Base-by-base conservation (phyloP, 352 stramenopile species). In the Globisporangium carolinianum region DNA sequence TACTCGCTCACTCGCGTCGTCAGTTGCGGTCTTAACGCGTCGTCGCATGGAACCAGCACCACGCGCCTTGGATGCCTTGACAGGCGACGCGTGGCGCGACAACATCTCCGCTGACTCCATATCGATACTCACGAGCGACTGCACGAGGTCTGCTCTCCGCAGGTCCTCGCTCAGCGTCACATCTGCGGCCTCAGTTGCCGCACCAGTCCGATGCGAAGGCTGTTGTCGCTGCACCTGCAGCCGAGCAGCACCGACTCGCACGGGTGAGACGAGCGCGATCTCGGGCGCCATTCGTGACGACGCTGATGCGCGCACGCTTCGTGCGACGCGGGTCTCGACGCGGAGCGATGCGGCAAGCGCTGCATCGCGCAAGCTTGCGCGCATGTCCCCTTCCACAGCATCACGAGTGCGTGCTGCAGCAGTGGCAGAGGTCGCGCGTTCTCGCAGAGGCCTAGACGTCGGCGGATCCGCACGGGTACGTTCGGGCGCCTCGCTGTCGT, bases 51-150 rank as follows among this genome's bases (percentile, higher is more conserved):
- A 0, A 0, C 9, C 41, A 45, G 41, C 41, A 14, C 6, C 24
- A 24, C 24, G 24, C 24, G 24, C 24, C 24, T 24, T 24, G 24
- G 8, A 12, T 1, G 41, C 14, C 41, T 45, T 45, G 41, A 15
- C 4, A 12, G 49, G 11, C 4, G 10, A n/a, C 45, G 18, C 32
- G 37, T 49, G 17, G 17, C 18, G 39, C 9, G 37, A 48, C 24
- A 83, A 38, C 17, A 50, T 61, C 41, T 61, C 51, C 1, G 66
- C 67, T 10, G 71, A 81, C 7, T 80, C 72, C 6, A 75, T 51
- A 46, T 84, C 75, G 51, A 82, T 69, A 37, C 66, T 80, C 63
- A 85, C 48, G 12, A 78, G 62, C 12, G 69, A 68, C 47, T 85
- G 62, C 46, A 85, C 58, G 32, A 82, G 49, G 41, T 46, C 47